These are phyloP conservation scores for Phaffia rhodozyma DNA, from an alignment of 1,284 basidiomycete genomes.

Conservation along the genomic window DNA sequence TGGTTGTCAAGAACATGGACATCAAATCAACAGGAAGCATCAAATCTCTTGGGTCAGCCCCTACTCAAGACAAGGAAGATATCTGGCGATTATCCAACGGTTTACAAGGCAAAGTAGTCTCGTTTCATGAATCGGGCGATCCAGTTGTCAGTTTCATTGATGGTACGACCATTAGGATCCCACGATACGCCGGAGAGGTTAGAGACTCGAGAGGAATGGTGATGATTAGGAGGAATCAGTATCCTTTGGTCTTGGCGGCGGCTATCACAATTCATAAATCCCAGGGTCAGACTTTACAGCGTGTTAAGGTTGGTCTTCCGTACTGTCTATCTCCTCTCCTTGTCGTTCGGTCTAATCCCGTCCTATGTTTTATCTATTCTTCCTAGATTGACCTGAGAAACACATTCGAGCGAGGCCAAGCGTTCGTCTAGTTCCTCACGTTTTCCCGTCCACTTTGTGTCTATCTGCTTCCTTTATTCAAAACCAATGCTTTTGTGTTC, in stretches of 20 bases:
- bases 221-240: slow-evolving; percentile 5
- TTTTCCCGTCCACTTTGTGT: not conserved
- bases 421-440: no score
- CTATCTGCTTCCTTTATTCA: not conserved
- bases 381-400: not conserved
- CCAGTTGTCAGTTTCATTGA: slow-evolving; percentile 1
- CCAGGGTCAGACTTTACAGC: slow-evolving; percentile 14
- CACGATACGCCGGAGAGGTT: not conserved
- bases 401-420: slow-evolving; percentile 6
- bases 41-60: no score
- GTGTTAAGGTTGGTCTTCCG: not conserved
- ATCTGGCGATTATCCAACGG: slow-evolving; percentile 5
- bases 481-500: not conserved
- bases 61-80: no score
- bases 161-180: not conserved
- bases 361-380: not conserved
- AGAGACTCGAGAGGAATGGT: no score
- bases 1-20: slow-evolving; percentile 6
- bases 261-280: slow-evolving; percentile 15
- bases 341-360: not conserved
- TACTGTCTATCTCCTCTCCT: no score
- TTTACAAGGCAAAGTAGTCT: slow-evolving; percentile 7
- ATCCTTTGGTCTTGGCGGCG: slow-evolving; percentile 7
- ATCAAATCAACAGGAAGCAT: no score
- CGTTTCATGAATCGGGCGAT: not conserved